These are phyloP conservation scores for Andrographis paniculata DNA, from an alignment of 305 asterid species.

Conservation along the genomic window DNA sequence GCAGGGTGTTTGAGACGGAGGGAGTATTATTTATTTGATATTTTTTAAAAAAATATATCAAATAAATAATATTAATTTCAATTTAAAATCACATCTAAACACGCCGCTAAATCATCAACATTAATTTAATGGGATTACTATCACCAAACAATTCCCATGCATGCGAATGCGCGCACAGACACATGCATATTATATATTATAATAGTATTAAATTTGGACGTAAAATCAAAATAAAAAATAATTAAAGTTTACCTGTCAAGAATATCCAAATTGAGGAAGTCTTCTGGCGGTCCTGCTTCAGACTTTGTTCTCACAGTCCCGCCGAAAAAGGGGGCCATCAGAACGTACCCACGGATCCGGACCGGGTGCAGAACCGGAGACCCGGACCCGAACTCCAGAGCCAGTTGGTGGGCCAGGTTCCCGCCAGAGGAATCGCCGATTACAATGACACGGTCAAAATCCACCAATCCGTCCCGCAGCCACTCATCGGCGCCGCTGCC, in stretches of 20 bases:
- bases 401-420: slow-evolving; percentile 73
- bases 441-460: slow-evolving; percentile 41
- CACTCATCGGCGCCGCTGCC: slow-evolving; percentile 27
- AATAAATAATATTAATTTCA: too few species aligned
- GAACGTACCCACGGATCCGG: slow-evolving; percentile 54
- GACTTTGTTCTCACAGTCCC: slow-evolving; percentile 61
- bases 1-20: too few species aligned
- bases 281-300: slow-evolving; percentile 61
- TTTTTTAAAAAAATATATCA: too few species aligned
- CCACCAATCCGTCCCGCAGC: slow-evolving; percentile 28
- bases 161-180: too few species aligned
- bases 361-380: slow-evolving; percentile 50
- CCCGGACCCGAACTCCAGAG: slow-evolving; percentile 48
- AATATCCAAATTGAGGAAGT: slow-evolving; percentile 39
- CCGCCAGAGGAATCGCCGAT: slow-evolving; percentile 86
- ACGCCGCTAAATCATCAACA: too few species aligned
- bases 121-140: too few species aligned
- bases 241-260: slow-evolving; percentile 49
- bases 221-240: neutral
- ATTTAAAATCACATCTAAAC: too few species aligned
- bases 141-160: slow-evolving; percentile 20
- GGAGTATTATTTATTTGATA: too few species aligned
- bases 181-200: neutral
- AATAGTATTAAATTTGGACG: slow-evolving; percentile 5
- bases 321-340: slow-evolving; percentile 84